These are phyloP conservation scores for Termitomyces sp. DNA, from an alignment of 768 basidiomycete genomes.

Conservation along the genomic window DNA sequence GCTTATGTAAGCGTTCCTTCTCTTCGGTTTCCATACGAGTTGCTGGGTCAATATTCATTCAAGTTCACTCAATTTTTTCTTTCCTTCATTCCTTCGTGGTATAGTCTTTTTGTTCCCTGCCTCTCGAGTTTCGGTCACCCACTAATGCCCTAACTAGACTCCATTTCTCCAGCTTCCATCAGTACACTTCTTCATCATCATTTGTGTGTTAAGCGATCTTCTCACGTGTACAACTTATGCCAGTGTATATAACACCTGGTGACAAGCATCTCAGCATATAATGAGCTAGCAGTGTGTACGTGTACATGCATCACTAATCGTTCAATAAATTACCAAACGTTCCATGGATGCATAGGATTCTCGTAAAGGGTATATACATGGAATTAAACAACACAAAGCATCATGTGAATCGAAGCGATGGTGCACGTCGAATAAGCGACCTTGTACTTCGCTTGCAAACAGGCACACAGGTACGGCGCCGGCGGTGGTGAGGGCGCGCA, in stretches of 20 bases:
- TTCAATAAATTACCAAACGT: conserved; percentile 3
- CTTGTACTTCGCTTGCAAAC: conserved; percentile 12
- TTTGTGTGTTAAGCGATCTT: conserved; percentile 17
- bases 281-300: conserved; percentile 5
- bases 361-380: background rate
- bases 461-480: conserved; percentile 16
- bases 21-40: conserved; percentile 8
- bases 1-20: conserved; percentile 35
- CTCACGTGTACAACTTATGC: conserved; percentile 5
- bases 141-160: background rate
- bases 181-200: conserved; percentile 39
- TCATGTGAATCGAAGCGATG: conserved; percentile 2
- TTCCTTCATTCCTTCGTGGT: background rate
- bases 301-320: conserved; percentile 3
- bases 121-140: background rate
- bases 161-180: conserved; percentile 29
- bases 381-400: conserved; percentile 7
- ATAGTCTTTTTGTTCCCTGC: background rate
- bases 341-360: conserved; percentile 7
- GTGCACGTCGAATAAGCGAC: conserved; percentile 4
- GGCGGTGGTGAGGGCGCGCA: conserved; percentile 1
- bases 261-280: background rate
- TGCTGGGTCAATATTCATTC: background rate
- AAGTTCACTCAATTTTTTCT: background rate
- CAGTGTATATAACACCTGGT: background rate